Percentiles rank a stretch among this genome's conserved stretches.
Evolutionary conservation across 768 basidiomycete genomes (phyloP).

Genomic region (Leucocoprinus sp.): DNA sequence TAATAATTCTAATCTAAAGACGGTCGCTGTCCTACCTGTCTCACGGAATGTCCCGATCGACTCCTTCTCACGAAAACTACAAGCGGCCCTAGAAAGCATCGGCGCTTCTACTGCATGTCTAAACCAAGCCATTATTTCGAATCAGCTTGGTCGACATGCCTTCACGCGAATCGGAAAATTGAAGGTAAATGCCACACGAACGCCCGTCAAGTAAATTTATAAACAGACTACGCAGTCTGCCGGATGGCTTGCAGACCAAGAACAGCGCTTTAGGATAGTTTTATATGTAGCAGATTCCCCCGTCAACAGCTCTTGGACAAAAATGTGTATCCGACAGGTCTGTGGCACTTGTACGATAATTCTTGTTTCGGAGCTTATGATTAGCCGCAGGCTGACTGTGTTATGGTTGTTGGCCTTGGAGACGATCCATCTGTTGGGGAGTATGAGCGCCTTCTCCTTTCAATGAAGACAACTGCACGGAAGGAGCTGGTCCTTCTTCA

Average conservation of each 20-base stretch:
- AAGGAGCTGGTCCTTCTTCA: conserved; percentile 95
- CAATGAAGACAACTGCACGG: conserved; percentile 96
- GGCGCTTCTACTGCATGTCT: conserved; percentile 92
- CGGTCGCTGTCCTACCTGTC: conserved; percentile 85
- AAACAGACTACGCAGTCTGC: conserved; percentile 25
- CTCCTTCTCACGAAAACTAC: conserved; percentile 83
- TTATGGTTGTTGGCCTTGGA: conserved; percentile 90
- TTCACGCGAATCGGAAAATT: conserved; percentile 97
- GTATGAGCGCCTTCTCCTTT: conserved; percentile 86
- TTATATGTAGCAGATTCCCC: conserved; percentile 96
- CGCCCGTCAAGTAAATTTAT: not conserved
- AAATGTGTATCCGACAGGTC: conserved; percentile 94
- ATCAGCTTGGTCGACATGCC: conserved; percentile 88
- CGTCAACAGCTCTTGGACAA: conserved; percentile 93
- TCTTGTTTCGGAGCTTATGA: not conserved
- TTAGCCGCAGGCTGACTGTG: conserved; percentile 68
- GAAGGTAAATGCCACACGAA: conserved; percentile 59
- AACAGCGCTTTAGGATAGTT: conserved; percentile 88
- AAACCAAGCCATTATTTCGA: conserved; percentile 88
- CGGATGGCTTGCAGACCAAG: conserved; percentile 91
- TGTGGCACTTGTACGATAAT: not conserved
- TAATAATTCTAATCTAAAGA: conserved; percentile 85
- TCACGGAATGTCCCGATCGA: conserved; percentile 85
- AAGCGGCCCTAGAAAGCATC: conserved; percentile 80
- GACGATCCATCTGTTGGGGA: conserved; percentile 89